Base-by-base conservation (phyloP, 208 protist species). In the Phytomonas francai region DNA sequence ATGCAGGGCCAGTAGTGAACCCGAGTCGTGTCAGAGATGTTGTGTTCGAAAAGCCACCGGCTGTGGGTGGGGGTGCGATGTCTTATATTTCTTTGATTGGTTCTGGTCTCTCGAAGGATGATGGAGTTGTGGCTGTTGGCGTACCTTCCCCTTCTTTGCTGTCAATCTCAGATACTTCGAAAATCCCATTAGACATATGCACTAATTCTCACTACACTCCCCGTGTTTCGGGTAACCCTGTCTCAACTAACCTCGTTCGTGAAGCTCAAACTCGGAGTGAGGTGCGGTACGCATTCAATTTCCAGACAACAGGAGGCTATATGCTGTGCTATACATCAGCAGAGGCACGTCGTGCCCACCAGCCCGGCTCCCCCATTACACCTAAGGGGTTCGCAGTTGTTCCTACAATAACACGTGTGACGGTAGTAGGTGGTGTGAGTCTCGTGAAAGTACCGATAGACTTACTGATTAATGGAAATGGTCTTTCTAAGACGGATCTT, bases 171-270 rank as follows among this genome's bases (percentile, higher is more conserved):
- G 12, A 61, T 29, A 63, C 25, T 0, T 22, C 16, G 39, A 59
- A n/a, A 3, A 51, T 88, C 14, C 87, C 90, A n/a, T 45, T 54
- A 0, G 87, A 93, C 70, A 83, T 93, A 30, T 95, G 90, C 73
- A 92, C 68, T 14, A 86, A 89, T 74, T 66, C 61, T 6, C 66
- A 90, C 68, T 83, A 86, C 63, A 83, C 32, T 16, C 83, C 86
- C 8, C 84, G 84, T 45, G 78, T 95, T 3, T 16, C 33, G 0
- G 77, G 57, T 33, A 34, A 29, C 58, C 14, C 34, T 39, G 49
- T 30, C 16, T 67, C 68, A 11, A 67, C 54, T 32, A 73, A 56
- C 51, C 1, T 19, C 39, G 9, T 49, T 49, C 14, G 16, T 49
- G 39, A 49, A 3, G 25, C 79, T 0, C 56, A 54, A 16, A 73